Percentiles rank a stretch among this genome's conserved stretches.
These are phyloP conservation scores for Isochrysis galbana DNA, from an alignment of 78 protist genomes.

Conservation along the genomic window DNA sequence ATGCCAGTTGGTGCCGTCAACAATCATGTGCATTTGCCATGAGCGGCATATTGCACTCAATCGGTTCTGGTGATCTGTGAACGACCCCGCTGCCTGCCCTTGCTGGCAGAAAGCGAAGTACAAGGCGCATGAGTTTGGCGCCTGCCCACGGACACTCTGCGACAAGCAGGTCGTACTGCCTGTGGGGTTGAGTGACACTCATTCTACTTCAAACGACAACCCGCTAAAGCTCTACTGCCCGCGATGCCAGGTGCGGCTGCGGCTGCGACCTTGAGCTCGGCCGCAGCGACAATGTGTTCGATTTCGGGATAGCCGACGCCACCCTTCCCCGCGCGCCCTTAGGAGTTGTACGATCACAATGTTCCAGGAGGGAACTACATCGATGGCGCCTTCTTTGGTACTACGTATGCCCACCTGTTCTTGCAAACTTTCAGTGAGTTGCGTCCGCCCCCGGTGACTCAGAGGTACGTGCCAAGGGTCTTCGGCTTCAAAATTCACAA, in stretches of 20 bases:
- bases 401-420: slow-evolving; percentile 92
- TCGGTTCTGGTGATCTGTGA: no score
- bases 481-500: slow-evolving; percentile 83
- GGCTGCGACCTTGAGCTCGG: neutral
- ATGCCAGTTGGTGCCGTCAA: no score
- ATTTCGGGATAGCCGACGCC: no score
- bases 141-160: slow-evolving; percentile 49
- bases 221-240: slow-evolving; percentile 39
- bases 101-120: neutral
- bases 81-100: neutral
- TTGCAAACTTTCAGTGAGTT: slow-evolving; percentile 15
- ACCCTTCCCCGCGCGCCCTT: neutral
- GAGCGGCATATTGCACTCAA: no score
- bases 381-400: slow-evolving; percentile 95
- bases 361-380: slow-evolving; percentile 48
- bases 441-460: slow-evolving; percentile 44
- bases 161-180: slow-evolving; percentile 42
- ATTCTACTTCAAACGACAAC: neutral
- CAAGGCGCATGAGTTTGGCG: slow-evolving; percentile 38
- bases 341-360: slow-evolving; percentile 15
- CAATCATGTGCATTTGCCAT: no score
- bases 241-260: slow-evolving; percentile 10
- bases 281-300: neutral
- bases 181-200: slow-evolving; percentile 21
- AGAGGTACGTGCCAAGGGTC: slow-evolving; percentile 76